phyloP scores from a whole-genome alignment of 768 basidiomycete species.

The Boletus rubescentipes region DNA sequence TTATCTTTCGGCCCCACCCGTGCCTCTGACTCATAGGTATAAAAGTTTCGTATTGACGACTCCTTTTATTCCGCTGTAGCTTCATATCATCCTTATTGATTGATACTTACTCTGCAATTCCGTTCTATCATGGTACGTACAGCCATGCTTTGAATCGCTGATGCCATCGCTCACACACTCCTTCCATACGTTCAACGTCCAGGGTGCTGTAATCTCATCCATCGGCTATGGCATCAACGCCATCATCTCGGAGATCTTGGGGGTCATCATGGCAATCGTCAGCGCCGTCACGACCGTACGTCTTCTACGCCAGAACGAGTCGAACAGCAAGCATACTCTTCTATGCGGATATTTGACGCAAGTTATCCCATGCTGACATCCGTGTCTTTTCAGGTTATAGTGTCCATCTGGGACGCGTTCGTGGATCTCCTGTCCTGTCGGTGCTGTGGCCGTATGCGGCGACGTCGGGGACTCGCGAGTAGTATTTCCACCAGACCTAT shows the following conservation, averaged over 20 bases:
- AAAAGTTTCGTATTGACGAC: too few species aligned
- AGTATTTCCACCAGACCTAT: too few species aligned
- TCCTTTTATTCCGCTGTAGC: too few species aligned
- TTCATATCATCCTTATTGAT: too few species aligned
- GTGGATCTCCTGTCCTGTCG: slow-evolving; percentile 46
- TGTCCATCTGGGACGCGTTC: slow-evolving; percentile 64
- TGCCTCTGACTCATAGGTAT: too few species aligned
- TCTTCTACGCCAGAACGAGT: slow-evolving; percentile 1
- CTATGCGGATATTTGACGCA: background rate
- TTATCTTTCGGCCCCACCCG: too few species aligned
- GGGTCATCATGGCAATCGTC: slow-evolving; percentile 51
- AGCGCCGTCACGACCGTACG: slow-evolving; percentile 57
- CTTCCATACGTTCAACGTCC: background rate
- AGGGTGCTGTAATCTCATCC: slow-evolving; percentile 65
- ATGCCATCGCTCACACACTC: background rate
- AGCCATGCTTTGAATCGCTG: background rate
- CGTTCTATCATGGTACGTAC: slow-evolving; percentile 2
- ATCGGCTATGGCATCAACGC: slow-evolving; percentile 60
- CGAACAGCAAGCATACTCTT: background rate
- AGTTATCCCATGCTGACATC: background rate
- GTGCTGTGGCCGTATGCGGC: slow-evolving; percentile 2
- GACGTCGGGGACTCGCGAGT: too few species aligned
- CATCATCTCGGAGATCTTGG: slow-evolving; percentile 59
- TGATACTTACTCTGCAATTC: too few species aligned
- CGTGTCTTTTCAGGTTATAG: slow-evolving; percentile 46